Percentiles rank a stretch among this genome's conserved stretches.
These are phyloP conservation scores for Penicillium sp. DNA, from an alignment of 2,329 filamentous ascomycete genomes.

Conservation along the genomic window DNA sequence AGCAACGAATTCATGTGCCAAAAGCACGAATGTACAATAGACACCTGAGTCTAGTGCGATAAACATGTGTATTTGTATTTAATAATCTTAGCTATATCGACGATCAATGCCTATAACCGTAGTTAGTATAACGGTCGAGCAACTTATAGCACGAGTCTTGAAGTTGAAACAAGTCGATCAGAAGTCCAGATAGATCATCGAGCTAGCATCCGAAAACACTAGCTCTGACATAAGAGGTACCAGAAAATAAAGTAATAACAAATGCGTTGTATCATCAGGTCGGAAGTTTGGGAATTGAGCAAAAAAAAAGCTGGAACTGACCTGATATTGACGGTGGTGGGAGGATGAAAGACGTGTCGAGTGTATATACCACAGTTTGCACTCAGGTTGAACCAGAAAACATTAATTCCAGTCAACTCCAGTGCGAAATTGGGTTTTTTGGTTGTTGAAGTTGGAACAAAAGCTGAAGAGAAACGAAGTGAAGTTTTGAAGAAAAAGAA, in stretches of 20 bases:
- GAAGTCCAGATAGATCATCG: constrained; percentile 87
- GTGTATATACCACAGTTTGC: background rate
- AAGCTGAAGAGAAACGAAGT: constrained; percentile 5
- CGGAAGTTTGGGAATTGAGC: constrained; percentile 9
- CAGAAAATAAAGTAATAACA: constrained; percentile 68
- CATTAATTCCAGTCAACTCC: constrained; percentile 12
- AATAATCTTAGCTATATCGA: background rate
- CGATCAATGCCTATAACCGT: constrained; percentile 7
- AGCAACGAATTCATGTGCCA: background rate
- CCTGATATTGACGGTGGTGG: constrained; percentile 17
- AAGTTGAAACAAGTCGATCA: constrained; percentile 49
- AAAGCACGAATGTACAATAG: background rate
- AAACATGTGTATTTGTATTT: background rate
- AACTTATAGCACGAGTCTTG: constrained; percentile 5
- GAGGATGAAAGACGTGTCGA: background rate
- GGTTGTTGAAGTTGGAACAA: constrained; percentile 4
- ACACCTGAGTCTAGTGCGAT: background rate
- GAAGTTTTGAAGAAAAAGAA: constrained; percentile 16
- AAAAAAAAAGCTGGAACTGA: constrained; percentile 34
- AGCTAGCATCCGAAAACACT: constrained; percentile 45
- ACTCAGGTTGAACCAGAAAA: constrained; percentile 4
- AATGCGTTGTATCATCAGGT: constrained; percentile 69
- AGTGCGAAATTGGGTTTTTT: constrained; percentile 1
- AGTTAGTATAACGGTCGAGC: constrained; percentile 21
- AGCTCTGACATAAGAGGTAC: constrained; percentile 95